Base-by-base conservation (phyloP, 2,329 filamentous ascomycete genomes). In the Neonectria punicea region DNA sequence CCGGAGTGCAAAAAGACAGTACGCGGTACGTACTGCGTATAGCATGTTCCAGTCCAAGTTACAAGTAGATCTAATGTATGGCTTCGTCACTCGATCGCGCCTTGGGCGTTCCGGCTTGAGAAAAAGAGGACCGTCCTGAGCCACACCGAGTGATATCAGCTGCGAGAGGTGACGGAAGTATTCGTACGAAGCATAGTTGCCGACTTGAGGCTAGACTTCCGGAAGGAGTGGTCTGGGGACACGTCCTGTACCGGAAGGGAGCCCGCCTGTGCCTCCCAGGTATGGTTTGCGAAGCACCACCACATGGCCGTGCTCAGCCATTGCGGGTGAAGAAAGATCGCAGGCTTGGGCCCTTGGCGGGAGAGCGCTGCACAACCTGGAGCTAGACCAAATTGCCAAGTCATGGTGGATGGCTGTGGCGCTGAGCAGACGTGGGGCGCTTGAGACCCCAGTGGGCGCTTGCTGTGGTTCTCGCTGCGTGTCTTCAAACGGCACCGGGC, bases 281-380 rank as follows among this genome's bases (percentile, higher is more conserved):
- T 28, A 61, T 18, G 34, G 46, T 46, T 59, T 54, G 58, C 54
- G 41, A 65, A 61, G 57, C 50, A 65, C 61, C 50, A 65, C 61
- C 69, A 69, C 67, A 62, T 69, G 66, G 50, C 61, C 53, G 54
- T 57, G 30, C 70, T 67, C 65, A 63, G 63, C 66, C 47, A 47
- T 64, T 13, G 36, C 6, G 70, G 55, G 65, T 32, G 32, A 56
- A 44, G 66, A 68, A 67, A 69, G 71, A 73, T 72, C 66, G 51
- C 43, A 53, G 47, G 60, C 58, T 53, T 51, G 58, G 56, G 39
- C 39, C n/a, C 39, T 41, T 41, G 39, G 39, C 39, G 39, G 51
- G 62, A 61, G 46, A 60, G 36, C 44, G 54, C 51, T 55, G 55
- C 53, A 58, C 63, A 47, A 51, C 44, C 28, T 39, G 58, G 58